Percentiles rank a stretch among this genome's conserved stretches.
Evolutionary conservation across 805 yeast genomes (phyloP).

Genomic region (Cyberlindnera nakhonratchasimensis): DNA sequence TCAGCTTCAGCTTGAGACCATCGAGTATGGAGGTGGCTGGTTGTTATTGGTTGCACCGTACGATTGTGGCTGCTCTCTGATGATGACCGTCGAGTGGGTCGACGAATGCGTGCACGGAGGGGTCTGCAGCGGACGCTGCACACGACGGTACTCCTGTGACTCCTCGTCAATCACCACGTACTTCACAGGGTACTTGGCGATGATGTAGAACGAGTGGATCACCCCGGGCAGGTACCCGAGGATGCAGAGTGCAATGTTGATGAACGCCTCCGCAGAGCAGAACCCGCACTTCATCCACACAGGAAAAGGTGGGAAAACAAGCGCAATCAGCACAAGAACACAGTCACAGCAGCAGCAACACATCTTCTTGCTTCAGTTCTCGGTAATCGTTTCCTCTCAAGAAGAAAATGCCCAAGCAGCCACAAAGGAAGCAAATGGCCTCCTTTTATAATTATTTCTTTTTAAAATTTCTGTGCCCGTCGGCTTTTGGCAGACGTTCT

Average conservation of each 20-base stretch:
- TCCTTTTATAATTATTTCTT: background rate
- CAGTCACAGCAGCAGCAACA: constrained; percentile 46
- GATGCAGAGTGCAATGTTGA: constrained; percentile 66
- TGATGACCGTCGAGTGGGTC: constrained; percentile 2
- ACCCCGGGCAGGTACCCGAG: constrained; percentile 78
- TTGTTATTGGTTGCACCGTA: constrained; percentile 18
- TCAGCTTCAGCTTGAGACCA: constrained; percentile 4
- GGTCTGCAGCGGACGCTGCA: background rate
- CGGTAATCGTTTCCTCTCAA: background rate
- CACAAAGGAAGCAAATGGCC: background rate
- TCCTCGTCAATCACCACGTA: constrained; percentile 30
- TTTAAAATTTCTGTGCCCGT: too few relatives aligned
- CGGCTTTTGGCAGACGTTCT: too few relatives aligned
- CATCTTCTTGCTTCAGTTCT: background rate
- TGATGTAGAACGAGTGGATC: constrained; percentile 74
- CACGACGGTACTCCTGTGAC: constrained; percentile 18
- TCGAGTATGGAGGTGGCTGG: constrained; percentile 23
- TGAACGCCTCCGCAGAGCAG: constrained; percentile 64
- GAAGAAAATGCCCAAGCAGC: background rate
- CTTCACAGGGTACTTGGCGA: constrained; percentile 61
- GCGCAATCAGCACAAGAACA: constrained; percentile 62
- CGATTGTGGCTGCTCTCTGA: constrained; percentile 11
- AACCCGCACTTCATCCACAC: constrained; percentile 71
- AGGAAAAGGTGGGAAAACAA: constrained; percentile 76
- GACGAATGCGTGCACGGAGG: background rate